Percentiles rank a stretch among this genome's conserved stretches.
Conservation (phyloP, 208 protist species). For the Leishmania lainsoni region DNA sequence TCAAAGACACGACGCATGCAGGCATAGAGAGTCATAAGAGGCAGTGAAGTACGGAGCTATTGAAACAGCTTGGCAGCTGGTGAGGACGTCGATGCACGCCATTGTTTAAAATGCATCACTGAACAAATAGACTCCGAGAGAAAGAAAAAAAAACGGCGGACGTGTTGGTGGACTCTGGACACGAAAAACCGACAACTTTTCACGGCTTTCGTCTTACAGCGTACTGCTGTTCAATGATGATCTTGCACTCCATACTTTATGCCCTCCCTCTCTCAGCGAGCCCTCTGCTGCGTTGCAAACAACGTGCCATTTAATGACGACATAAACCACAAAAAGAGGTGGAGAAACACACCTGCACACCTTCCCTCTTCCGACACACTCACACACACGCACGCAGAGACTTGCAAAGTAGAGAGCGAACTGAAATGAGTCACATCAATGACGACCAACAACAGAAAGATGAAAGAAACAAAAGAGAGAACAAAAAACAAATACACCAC, state of each 20-base stretch:
- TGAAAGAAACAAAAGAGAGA: not conserved
- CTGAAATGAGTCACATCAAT: not conserved
- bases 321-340: not conserved
- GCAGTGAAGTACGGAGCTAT: not conserved
- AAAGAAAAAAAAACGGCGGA: not conserved
- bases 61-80: not conserved
- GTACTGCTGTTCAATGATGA: not conserved
- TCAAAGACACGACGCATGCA: not conserved
- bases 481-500: not conserved
- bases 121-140: not conserved
- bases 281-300: not conserved
- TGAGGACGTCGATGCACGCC: not conserved
- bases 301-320: not conserved
- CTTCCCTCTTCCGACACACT: not conserved
- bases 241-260: not conserved
- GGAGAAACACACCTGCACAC: not conserved
- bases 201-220: not conserved
- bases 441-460: not conserved
- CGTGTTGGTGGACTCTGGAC: not conserved
- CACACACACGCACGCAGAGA: not conserved
- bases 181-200: not conserved
- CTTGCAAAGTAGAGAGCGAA: not conserved
- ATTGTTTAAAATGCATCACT: not conserved
- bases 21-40: not conserved
- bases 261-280: not conserved